Percentiles rank a stretch among this genome's conserved stretches.
Conservation (phyloP, 2,329 filamentous ascomycete genomes). For the Fusarium lyarnte region DNA sequence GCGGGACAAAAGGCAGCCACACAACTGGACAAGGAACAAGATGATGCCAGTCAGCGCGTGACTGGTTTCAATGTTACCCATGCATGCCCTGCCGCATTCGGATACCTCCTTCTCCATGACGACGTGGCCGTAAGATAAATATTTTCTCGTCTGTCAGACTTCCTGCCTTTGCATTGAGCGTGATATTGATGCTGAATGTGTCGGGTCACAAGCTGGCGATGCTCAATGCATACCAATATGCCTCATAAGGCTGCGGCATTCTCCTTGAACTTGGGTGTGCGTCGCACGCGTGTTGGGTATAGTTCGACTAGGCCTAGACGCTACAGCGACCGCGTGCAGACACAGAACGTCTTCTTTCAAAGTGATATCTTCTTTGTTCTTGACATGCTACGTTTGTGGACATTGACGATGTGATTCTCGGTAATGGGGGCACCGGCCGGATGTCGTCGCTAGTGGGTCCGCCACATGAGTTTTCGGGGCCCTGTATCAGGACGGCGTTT, state of each 20-base stretch:
- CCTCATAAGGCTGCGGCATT: constrained; percentile 24
- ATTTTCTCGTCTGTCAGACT: neutral
- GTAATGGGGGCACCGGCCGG: constrained; percentile 45
- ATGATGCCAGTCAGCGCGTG: constrained; percentile 41
- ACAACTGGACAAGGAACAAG: constrained; percentile 27
- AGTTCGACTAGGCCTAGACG: neutral
- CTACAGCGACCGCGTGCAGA: neutral
- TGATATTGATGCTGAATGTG: neutral
- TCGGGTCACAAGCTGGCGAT: neutral
- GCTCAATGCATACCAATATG: constrained; percentile 10
- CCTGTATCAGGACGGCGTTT: constrained; percentile 37
- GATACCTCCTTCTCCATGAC: constrained; percentile 32
- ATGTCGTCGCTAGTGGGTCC: constrained; percentile 49
- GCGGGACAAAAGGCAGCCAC: constrained; percentile 37
- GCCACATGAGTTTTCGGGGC: constrained; percentile 40
- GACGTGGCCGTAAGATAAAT: constrained; percentile 28
- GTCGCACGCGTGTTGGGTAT: neutral
- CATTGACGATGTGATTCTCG: constrained; percentile 28
- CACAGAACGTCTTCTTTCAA: neutral
- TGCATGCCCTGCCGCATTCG: constrained; percentile 32
- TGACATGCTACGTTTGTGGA: constrained; percentile 21
- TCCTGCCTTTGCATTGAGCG: neutral
- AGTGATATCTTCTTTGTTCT: neutral
- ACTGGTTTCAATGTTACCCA: constrained; percentile 39
- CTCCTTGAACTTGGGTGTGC: neutral